Conservation (phyloP, 352 stramenopile genomes). For the Elongisporangium anandrum region DNA sequence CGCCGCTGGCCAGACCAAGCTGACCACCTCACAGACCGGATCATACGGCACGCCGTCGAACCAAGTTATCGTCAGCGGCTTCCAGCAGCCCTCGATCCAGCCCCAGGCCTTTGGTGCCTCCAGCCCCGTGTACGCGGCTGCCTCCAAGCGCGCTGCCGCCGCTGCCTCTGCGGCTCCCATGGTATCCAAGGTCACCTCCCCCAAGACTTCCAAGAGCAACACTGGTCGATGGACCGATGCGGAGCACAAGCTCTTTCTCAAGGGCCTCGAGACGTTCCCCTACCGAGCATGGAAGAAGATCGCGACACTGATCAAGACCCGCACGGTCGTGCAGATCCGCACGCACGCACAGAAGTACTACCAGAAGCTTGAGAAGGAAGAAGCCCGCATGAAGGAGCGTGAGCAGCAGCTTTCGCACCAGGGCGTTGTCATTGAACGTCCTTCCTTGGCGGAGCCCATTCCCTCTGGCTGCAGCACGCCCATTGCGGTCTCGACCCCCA, state of each 20-base stretch:
- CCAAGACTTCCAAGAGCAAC: conserved; percentile 57
- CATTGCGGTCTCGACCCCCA: background rate
- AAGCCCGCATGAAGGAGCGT: conserved; percentile 68
- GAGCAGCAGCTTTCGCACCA: conserved; percentile 32
- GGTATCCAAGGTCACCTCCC: conserved; percentile 3
- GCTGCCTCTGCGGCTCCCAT: background rate
- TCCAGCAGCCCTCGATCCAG: conserved; percentile 9
- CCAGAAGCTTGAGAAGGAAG: conserved; percentile 87
- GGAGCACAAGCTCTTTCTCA: conserved; percentile 87
- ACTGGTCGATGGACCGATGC: conserved; percentile 83
- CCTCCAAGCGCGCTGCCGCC: conserved; percentile 10
- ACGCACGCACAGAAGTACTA: conserved; percentile 89
- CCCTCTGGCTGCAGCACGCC: background rate
- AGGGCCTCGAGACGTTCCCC: conserved; percentile 81
- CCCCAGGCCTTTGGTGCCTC: conserved; percentile 23
- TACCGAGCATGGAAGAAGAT: conserved; percentile 93
- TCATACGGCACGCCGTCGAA: conserved; percentile 7
- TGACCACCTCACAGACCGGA: background rate
- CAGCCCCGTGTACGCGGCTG: conserved; percentile 8
- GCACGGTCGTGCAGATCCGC: conserved; percentile 89
- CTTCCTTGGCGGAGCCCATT: conserved; percentile 3
- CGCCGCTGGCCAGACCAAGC: conserved; percentile 12
- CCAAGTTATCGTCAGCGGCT: conserved; percentile 2
- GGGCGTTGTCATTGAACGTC: background rate
- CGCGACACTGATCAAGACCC: conserved; percentile 90